Evolutionary conservation across 768 basidiomycete species (phyloP).

Genomic region (Crassisporium funariophilum): DNA sequence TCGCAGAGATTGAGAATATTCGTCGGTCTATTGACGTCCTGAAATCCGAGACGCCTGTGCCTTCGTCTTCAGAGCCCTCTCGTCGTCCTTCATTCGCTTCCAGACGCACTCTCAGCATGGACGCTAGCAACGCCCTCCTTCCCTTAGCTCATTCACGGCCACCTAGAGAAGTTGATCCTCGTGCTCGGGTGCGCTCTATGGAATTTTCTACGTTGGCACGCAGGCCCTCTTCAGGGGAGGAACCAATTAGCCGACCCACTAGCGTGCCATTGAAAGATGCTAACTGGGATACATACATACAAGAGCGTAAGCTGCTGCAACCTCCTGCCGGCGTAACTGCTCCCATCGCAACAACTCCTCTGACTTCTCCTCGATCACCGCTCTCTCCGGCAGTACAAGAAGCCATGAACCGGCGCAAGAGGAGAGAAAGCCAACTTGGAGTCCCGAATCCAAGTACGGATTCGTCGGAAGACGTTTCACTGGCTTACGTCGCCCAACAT

Average conservation of each 20-base stretch:
- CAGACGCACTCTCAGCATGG: slow-evolving; percentile 67
- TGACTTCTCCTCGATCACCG: slow-evolving; percentile 46
- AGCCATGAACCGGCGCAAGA: slow-evolving; percentile 70
- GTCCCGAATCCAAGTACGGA: slow-evolving; percentile 39
- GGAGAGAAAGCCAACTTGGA: slow-evolving; percentile 69
- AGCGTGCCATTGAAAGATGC: slow-evolving; percentile 73
- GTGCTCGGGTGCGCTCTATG: slow-evolving; percentile 72
- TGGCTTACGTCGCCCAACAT: slow-evolving; percentile 34
- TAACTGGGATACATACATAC: slow-evolving; percentile 89
- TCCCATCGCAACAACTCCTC: slow-evolving; percentile 60
- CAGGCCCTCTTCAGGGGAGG: slow-evolving; percentile 44
- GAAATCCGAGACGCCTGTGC: slow-evolving; percentile 69
- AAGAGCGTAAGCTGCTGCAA: slow-evolving; percentile 81
- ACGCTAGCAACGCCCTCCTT: slow-evolving; percentile 51
- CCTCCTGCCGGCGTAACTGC: slow-evolving; percentile 79
- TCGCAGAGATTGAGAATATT: slow-evolving; percentile 79
- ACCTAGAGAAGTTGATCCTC: slow-evolving; percentile 69
- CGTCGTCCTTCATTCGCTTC: slow-evolving; percentile 68
- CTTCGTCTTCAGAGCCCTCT: slow-evolving; percentile 63
- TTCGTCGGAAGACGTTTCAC: slow-evolving; percentile 53
- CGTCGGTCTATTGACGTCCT: slow-evolving; percentile 77
- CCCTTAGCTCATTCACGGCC: slow-evolving; percentile 63
- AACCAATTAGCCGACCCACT: slow-evolving; percentile 66
- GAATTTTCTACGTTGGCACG: slow-evolving; percentile 56
- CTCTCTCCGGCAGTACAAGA: slow-evolving; percentile 75